Percentiles rank a stretch among this genome's conserved stretches.
Conservation (phyloP, 805 yeast genomes). For the Suhomyces sp. region DNA sequence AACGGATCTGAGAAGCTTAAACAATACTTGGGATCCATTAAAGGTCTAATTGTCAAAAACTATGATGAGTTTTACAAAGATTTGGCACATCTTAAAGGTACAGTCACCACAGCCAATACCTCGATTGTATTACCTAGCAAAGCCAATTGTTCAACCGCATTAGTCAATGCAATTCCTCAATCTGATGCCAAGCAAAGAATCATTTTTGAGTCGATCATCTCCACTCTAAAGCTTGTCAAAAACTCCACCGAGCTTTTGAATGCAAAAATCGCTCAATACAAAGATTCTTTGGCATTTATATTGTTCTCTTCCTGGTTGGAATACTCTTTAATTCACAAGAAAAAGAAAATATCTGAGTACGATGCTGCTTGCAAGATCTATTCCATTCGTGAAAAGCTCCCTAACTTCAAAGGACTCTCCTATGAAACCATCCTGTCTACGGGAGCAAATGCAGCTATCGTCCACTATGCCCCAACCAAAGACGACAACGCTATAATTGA, state of each 20-base stretch:
- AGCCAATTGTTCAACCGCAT: conserved; percentile 29
- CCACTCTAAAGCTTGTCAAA: conserved; percentile 68
- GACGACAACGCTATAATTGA: conserved; percentile 60
- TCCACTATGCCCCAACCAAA: conserved; percentile 70
- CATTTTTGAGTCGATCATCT: conserved; percentile 28
- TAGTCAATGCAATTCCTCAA: conserved; percentile 26
- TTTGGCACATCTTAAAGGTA: conserved; percentile 29
- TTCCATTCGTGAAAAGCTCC: conserved; percentile 50
- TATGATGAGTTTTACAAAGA: conserved; percentile 62
- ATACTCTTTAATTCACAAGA: conserved; percentile 42
- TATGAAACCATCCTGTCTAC: conserved; percentile 76
- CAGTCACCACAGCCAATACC: conserved; percentile 13
- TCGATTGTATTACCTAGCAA: conserved; percentile 32
- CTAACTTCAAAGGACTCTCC: conserved; percentile 63
- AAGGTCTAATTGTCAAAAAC: conserved; percentile 38
- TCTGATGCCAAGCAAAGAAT: conserved; percentile 24
- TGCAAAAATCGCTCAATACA: conserved; percentile 70
- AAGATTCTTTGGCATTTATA: conserved; percentile 77
- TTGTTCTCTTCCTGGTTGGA: conserved; percentile 84
- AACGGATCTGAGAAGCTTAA: conserved; percentile 24
- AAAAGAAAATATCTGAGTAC: conserved; percentile 52
- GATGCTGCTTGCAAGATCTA: conserved; percentile 61
- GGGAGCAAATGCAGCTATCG: conserved; percentile 72
- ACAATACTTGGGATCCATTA: conserved; percentile 24
- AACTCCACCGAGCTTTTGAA: conserved; percentile 70